Percentiles rank a stretch among this genome's conserved stretches.
Evolutionary conservation across 768 basidiomycete species (phyloP).

Genomic region (Leccinum boreale): DNA sequence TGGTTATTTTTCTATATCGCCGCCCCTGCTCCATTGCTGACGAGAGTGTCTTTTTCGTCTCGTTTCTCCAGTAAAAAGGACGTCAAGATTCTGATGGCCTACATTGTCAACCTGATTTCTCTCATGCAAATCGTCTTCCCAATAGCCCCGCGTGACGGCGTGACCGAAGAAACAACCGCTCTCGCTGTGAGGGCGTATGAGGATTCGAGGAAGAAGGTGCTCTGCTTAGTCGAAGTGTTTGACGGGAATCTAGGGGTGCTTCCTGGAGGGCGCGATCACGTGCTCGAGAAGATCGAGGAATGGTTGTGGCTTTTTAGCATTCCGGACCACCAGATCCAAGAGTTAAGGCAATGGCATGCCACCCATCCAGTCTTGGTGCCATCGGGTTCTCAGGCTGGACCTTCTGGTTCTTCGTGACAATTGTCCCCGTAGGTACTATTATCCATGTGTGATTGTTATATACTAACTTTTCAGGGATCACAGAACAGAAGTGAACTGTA

Average conservation of each 20-base stretch:
- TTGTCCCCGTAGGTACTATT: background rate
- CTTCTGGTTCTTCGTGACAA: background rate
- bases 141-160: background rate
- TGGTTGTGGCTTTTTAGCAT: constrained; percentile 13
- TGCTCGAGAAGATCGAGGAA: constrained; percentile 11
- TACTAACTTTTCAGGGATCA: no score
- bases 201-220: background rate
- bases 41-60: background rate
- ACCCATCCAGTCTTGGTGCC: background rate
- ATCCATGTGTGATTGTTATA: background rate
- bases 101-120: constrained; percentile 12
- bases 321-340: constrained; percentile 3
- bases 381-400: no score
- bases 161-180: background rate
- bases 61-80: background rate
- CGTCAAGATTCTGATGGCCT: constrained; percentile 11
- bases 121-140: constrained; percentile 15
- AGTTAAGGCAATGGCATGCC: background rate
- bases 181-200: constrained; percentile 3
- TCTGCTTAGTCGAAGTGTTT: background rate
- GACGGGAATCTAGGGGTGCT: background rate
- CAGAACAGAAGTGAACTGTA: no score
- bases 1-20: background rate
- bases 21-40: no score
- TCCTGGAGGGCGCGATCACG: constrained; percentile 4